A percentile compares a stretch with the other conserved stretches of the same genome.
phyloP scores from a whole-genome alignment of 257 asterid species.

The Vinca minor region DNA sequence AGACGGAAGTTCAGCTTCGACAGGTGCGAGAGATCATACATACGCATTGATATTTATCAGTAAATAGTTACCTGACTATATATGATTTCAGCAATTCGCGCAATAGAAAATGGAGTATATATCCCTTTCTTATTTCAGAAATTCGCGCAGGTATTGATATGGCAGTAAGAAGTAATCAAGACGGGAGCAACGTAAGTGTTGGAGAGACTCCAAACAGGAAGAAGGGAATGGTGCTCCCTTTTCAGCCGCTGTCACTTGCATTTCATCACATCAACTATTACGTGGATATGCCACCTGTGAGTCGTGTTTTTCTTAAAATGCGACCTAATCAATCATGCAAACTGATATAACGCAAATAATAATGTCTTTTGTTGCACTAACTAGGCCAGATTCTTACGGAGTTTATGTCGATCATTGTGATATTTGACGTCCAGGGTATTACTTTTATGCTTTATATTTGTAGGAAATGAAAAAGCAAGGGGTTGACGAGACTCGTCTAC shows the following conservation, averaged over 20 bases:
- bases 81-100: neutral
- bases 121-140: neutral
- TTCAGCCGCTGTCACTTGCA: slow-evolving; percentile 77
- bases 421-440: neutral
- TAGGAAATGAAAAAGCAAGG: slow-evolving; percentile 67
- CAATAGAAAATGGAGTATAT: neutral
- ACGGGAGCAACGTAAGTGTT: slow-evolving; percentile 17
- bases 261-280: slow-evolving; percentile 80
- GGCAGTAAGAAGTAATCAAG: slow-evolving; percentile 28
- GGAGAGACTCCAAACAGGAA: slow-evolving; percentile 21
- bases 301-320: slow-evolving; percentile 23
- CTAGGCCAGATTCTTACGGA: neutral
- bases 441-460: neutral
- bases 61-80: neutral
- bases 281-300: slow-evolving; percentile 91
- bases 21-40: slow-evolving; percentile 38
- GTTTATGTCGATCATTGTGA: neutral
- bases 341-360: neutral
- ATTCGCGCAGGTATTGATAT: slow-evolving; percentile 40
- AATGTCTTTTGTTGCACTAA: neutral
- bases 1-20: slow-evolving; percentile 24
- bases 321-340: neutral
- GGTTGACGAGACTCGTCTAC: slow-evolving; percentile 55
- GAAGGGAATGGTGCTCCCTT: slow-evolving; percentile 92
- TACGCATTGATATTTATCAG: neutral